A percentile compares a stretch with the other conserved stretches of the same genome.
phyloP scores from a whole-genome alignment of 768 basidiomycete species.

The Kwoniella bestiolae region DNA sequence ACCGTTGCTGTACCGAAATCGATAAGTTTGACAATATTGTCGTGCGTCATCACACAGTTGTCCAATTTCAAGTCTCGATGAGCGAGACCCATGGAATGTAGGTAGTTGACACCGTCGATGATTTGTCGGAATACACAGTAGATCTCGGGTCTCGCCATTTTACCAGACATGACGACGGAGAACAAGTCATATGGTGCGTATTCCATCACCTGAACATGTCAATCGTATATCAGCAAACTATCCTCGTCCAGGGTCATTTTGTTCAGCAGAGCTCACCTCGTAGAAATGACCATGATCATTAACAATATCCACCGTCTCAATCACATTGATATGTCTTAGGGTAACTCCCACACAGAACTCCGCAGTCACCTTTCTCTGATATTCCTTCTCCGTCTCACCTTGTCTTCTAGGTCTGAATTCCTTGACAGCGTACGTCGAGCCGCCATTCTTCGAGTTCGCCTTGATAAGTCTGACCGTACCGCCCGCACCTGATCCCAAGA shows the following conservation, averaged over 20 bases:
- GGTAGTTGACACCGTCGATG: conserved; percentile 95
- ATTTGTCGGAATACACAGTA: conserved; percentile 99
- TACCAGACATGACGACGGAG: conserved; percentile 98
- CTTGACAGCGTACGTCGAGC: conserved; percentile 90
- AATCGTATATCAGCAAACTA: not conserved
- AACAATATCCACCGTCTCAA: conserved; percentile 97
- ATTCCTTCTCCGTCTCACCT: conserved; percentile 93
- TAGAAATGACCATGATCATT: conserved; percentile 97
- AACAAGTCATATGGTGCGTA: conserved; percentile 98
- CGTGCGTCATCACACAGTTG: conserved; percentile 97
- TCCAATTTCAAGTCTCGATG: conserved; percentile 99
- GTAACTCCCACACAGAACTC: conserved; percentile 90
- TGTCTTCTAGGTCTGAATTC: conserved; percentile 89
- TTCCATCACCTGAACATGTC: conserved; percentile 83
- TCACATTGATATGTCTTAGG: conserved; percentile 92
- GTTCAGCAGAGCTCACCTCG: conserved; percentile 67
- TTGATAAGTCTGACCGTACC: conserved; percentile 97
- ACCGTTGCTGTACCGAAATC: conserved; percentile 99
- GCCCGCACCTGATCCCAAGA: conserved; percentile 95
- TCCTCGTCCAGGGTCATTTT: not conserved
- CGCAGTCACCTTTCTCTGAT: conserved; percentile 99
- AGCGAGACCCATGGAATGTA: conserved; percentile 95
- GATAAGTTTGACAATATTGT: conserved; percentile 96
- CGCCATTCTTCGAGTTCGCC: conserved; percentile 77
- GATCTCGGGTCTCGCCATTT: conserved; percentile 97